phyloP scores from a whole-genome alignment of 257 asterid genomes.

The Cordia subcordata region DNA sequence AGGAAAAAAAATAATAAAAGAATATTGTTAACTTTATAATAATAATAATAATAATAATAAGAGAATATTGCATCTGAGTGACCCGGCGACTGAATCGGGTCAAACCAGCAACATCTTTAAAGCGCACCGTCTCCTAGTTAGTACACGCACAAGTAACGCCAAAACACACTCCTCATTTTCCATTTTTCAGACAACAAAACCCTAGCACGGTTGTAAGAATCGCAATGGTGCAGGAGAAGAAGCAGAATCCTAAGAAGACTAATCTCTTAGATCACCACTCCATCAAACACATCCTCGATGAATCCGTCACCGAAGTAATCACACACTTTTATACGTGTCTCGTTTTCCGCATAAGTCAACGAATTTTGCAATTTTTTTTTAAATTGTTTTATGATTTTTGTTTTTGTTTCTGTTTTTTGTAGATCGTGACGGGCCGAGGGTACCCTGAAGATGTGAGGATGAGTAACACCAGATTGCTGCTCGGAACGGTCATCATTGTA shows the following conservation, averaged over 20 bases:
- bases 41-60: no score
- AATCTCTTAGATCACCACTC: slow-evolving; percentile 86
- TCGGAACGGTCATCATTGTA: slow-evolving; percentile 58
- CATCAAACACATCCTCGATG: slow-evolving; percentile 81
- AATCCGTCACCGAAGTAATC: slow-evolving; percentile 75
- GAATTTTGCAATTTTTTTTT: background rate
- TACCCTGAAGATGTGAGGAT: slow-evolving; percentile 76
- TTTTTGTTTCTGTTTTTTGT: slow-evolving; percentile 6
- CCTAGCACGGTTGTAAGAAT: background rate
- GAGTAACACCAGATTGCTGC: slow-evolving; percentile 71
- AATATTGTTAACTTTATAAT: no score
- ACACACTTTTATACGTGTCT: background rate
- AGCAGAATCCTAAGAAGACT: slow-evolving; percentile 47
- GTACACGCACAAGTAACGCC: background rate
- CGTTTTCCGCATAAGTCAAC: background rate
- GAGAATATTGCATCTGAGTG: no score
- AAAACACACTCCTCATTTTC: slow-evolving; percentile 13
- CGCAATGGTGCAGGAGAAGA: slow-evolving; percentile 19
- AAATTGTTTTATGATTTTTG: background rate
- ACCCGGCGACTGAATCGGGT: no score
- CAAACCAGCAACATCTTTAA: no score
- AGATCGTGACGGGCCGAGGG: slow-evolving; percentile 92
- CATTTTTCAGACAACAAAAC: background rate
- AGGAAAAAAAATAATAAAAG: no score
- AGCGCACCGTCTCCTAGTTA: no score